A percentile compares a stretch with the other conserved stretches of the same genome.
Conservation (phyloP, 164 flowering plant genomes). For the Chimonanthus praecox region DNA sequence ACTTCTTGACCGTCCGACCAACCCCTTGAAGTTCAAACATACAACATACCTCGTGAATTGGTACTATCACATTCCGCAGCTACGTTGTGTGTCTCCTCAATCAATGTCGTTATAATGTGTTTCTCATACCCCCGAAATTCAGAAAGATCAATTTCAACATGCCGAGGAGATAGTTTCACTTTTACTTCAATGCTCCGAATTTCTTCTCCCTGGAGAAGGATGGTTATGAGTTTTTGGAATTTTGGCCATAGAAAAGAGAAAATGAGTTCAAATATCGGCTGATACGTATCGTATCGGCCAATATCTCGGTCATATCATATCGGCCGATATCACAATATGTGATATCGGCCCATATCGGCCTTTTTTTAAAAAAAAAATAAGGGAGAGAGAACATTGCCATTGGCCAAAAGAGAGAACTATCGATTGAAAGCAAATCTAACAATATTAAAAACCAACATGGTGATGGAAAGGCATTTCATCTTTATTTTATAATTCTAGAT, state of each 20-base stretch:
- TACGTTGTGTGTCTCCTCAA: slow-evolving; percentile 34
- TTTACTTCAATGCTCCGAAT: slow-evolving; percentile 32
- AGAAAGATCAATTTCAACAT: slow-evolving; percentile 55
- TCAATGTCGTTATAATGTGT: slow-evolving; percentile 46
- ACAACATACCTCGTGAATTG: slow-evolving; percentile 35
- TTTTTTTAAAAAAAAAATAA: too few relatives aligned
- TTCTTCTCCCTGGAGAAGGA: slow-evolving; percentile 44
- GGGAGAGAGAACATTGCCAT: neutral
- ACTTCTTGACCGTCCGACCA: too few relatives aligned
- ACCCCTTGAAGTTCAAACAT: neutral
- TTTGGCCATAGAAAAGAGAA: neutral
- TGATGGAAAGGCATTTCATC: neutral
- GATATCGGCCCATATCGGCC: neutral
- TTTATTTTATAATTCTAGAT: neutral
- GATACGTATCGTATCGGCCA: too few relatives aligned
- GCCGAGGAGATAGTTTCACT: slow-evolving; percentile 38
- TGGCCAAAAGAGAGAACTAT: neutral
- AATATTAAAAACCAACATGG: neutral
- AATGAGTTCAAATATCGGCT: too few relatives aligned
- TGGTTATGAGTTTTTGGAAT: neutral
- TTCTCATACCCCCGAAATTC: slow-evolving; percentile 58
- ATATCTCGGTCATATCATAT: too few relatives aligned
- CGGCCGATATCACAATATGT: neutral
- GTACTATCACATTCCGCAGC: slow-evolving; percentile 15
- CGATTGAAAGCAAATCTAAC: neutral